Base-by-base conservation (phyloP, 768 basidiomycete species). In the Russula foetens region DNA sequence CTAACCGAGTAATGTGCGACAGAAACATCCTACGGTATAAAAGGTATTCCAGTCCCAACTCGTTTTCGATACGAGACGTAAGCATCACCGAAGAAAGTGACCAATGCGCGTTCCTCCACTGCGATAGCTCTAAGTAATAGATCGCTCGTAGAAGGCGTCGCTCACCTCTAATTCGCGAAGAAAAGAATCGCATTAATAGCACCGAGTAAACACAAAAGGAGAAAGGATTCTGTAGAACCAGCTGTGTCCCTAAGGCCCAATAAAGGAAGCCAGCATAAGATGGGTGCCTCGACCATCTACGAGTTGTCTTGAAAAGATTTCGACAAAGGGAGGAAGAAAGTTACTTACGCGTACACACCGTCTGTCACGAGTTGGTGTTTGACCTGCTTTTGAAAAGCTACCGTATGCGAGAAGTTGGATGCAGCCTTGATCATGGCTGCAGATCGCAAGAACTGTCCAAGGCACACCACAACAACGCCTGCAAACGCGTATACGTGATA, bases 261-360 rank as follows among this genome's bases (percentile, higher is more conserved):
- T 96, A 98, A 72, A 90, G 96, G 77, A 98, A 99, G 2, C 95
- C 97, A 1, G 91, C 83, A 67, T 99, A 99, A 0, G 96, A 97
- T 12, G 97, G 97, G 73, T 99, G 97, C 15, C 97, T 84, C 62
- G 85, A 87, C 83, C 83, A 89, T 7, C 91, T 92, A 66, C 45
- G 56, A 26, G 38, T 19, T 29, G 44, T 50, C 14, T 70, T 35
- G 45, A 45, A 29, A 23, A 50, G 41, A 7, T 17, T 9, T 50
- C 24, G 28, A 50, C 33, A 43, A 28, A 26, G 53, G n/a, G 26
- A 14, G 46, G 21, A 62, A 23, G 26, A 8, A 28, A 15, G 44
- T 26, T 38, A 77, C 86, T 71, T 70, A 97, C 90, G 81, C 78
- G 67, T 98, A 99, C 54, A 99, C 78, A 17, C 97, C 97, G 64